A percentile compares a stretch with the other conserved stretches of the same genome.
These are phyloP conservation scores for Climacium dendroides DNA, from an alignment of 225 moss, liverwort and hornwort species.

Conservation along the genomic window DNA sequence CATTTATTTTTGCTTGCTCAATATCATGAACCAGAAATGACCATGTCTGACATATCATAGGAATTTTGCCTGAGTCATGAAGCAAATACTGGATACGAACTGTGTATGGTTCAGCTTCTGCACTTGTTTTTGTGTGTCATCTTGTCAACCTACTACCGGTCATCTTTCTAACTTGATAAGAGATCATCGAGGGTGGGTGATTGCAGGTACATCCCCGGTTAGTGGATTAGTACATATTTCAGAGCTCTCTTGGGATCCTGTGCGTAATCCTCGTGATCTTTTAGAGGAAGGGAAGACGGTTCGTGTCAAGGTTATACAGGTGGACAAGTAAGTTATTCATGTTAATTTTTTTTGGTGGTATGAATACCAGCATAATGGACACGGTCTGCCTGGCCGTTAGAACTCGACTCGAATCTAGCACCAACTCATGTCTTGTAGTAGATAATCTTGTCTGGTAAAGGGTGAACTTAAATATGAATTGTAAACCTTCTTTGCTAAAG, in stretches of 20 bases:
- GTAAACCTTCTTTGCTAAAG: neutral
- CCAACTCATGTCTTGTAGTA: neutral
- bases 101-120: neutral
- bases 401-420: neutral
- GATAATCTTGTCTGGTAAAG: neutral
- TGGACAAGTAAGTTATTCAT: constrained; percentile 60
- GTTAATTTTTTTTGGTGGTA: neutral
- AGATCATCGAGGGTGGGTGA: neutral
- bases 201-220: constrained; percentile 71
- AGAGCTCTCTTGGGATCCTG: constrained; percentile 97
- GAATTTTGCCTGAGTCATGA: neutral
- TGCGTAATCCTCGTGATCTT: constrained; percentile 84
- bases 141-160: neutral
- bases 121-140: neutral
- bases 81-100: neutral
- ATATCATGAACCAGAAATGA: neutral
- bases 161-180: neutral
- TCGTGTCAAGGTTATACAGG: constrained; percentile 79
- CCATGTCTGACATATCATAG: neutral
- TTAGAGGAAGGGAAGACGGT: constrained; percentile 76
- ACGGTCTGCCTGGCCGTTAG: neutral
- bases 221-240: constrained; percentile 96
- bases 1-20: neutral
- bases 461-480: neutral
- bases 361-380: neutral